These are phyloP conservation scores for Hibiscus tridactylites DNA, from an alignment of 345 rosid genomes.

Conservation along the genomic window DNA sequence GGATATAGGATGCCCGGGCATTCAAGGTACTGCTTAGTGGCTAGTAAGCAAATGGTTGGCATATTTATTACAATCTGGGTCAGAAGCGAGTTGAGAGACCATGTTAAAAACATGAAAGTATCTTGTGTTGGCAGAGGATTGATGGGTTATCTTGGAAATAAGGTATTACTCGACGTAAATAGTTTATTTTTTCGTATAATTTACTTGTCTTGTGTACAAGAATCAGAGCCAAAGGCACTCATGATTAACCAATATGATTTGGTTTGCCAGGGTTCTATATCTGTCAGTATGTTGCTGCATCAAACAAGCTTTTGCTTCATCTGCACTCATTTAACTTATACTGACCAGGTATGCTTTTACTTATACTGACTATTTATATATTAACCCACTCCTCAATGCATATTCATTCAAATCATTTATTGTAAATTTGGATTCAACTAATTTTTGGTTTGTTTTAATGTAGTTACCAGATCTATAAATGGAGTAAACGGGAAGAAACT, in stretches of 20 bases:
- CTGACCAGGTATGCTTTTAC: too few relatives aligned
- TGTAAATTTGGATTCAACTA: too few relatives aligned
- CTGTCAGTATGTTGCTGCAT: not conserved
- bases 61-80: slow-evolving; percentile 93
- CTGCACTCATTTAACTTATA: not conserved
- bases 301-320: not conserved
- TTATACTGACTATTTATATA: too few relatives aligned
- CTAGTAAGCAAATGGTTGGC: slow-evolving; percentile 98
- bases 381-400: too few relatives aligned
- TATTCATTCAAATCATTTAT: too few relatives aligned
- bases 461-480: too few relatives aligned
- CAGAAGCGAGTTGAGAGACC: slow-evolving; percentile 74
- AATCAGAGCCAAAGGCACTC: not conserved
- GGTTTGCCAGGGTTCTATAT: not conserved
- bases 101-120: slow-evolving; percentile 88
- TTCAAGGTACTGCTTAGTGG: slow-evolving; percentile 79
- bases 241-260: too few relatives aligned
- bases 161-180: slow-evolving; percentile 39
- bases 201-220: not conserved
- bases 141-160: slow-evolving; percentile 98
- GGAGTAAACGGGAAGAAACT: too few relatives aligned
- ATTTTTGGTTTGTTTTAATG: too few relatives aligned
- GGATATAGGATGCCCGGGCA: slow-evolving; percentile 56
- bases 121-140: slow-evolving; percentile 96
- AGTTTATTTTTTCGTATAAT: not conserved